These are phyloP conservation scores for Tylopilus balloui DNA, from an alignment of 768 basidiomycete genomes.

Conservation along the genomic window DNA sequence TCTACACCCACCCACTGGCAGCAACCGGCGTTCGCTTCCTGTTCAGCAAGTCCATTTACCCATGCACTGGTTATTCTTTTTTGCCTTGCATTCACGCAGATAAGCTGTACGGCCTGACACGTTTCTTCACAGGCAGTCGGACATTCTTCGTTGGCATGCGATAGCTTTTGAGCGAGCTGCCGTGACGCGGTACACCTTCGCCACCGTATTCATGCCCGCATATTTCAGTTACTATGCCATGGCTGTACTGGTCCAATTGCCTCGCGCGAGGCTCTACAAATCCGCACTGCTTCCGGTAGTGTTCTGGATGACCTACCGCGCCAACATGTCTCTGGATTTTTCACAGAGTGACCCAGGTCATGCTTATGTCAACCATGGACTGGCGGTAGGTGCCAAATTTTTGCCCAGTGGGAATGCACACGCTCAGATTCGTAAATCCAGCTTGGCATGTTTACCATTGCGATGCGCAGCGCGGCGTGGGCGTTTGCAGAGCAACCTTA, in stretches of 20 bases:
- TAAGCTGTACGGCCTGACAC: conserved; percentile 1
- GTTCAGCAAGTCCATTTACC: neutral
- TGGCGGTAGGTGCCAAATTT: conserved; percentile 19
- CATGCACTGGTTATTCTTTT: conserved; percentile 16
- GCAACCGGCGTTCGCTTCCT: too few relatives aligned
- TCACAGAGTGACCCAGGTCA: conserved; percentile 13
- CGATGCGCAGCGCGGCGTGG: conserved; percentile 26
- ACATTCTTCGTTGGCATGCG: conserved; percentile 10
- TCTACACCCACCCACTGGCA: neutral
- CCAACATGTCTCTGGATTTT: conserved; percentile 28
- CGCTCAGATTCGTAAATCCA: conserved; percentile 5
- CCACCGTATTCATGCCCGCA: conserved; percentile 39
- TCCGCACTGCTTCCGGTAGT: conserved; percentile 47
- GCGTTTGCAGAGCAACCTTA: conserved; percentile 12
- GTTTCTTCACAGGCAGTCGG: conserved; percentile 2
- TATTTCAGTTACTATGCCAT: conserved; percentile 45
- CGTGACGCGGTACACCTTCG: conserved; percentile 28
- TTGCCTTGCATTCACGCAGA: neutral
- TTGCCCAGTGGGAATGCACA: too few relatives aligned
- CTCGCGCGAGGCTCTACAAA: conserved; percentile 41
- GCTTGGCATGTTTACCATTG: conserved; percentile 23
- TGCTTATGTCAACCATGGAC: conserved; percentile 19
- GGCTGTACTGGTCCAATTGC: conserved; percentile 49
- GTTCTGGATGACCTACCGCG: conserved; percentile 41
- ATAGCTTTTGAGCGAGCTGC: conserved; percentile 14